Base-by-base conservation (phyloP, 352 stramenopile species). In the Poterioochromonas sp. region DNA sequence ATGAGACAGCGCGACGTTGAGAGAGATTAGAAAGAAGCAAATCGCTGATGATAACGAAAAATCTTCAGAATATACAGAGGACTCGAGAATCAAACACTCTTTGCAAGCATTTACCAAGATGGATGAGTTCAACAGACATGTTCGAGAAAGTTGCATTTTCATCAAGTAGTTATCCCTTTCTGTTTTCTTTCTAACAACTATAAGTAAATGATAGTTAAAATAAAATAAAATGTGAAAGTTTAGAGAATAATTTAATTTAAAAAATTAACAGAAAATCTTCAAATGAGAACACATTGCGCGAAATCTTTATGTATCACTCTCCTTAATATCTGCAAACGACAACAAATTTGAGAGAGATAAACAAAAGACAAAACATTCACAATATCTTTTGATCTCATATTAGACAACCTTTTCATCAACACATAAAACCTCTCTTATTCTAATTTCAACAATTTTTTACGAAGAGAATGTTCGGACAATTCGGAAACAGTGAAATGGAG, bases 401-500 rank as follows among this genome's bases (percentile, higher is more conserved):
- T 15, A 58, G 47, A 58, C 47, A 58, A 58, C 47, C 47, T 58
- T 58, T 26, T 58, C 47, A 58, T 26, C 26, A 58, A 58, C 15
- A 58, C 47, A 58, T 58, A 58, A 15, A 15, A 58, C 26, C 26
- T 58, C 26, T 58, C 47, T 58, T 58, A 26, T 58, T 58, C 47
- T 58, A 26, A 15, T 58, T 58, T 58, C 47, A 58, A 58, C 15
- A 58, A 26, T 58, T 58, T 58, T 58, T 58, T 58, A 26, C 47
- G 26, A 58, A 15, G 15, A 58, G 15, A 58, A 58, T 58, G 47
- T 58, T 15, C 47, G 47, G 47, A 58, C 15, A 58, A 58, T 58
- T 58, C 47, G 47, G 47, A 58, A 58, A 58, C 47, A 58, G 47
- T 58, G 47, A 58, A 58, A 58, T 58, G 47, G 47, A 58, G 47